Evolutionary conservation across 805 yeast species (phyloP).

Genomic region (Candida boleticola): DNA sequence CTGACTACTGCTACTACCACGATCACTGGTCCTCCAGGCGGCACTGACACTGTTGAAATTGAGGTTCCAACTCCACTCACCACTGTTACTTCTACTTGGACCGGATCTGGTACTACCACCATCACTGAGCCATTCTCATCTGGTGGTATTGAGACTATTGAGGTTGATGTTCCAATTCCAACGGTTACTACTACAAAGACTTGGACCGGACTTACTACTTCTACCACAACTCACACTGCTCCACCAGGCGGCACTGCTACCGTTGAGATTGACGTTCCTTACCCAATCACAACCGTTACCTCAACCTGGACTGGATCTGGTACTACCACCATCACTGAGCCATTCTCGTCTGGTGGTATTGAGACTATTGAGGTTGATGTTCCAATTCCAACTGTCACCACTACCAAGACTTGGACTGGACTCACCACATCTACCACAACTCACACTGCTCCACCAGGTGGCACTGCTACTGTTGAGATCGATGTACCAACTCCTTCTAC

Average conservation of each 20-base stretch:
- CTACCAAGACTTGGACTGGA: too few relatives aligned
- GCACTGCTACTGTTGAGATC: too few relatives aligned
- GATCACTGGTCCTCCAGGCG: slow-evolving; percentile 10
- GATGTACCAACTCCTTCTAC: too few relatives aligned
- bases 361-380: slow-evolving; percentile 6
- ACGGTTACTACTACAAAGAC: slow-evolving; percentile 7
- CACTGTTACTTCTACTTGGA: slow-evolving; percentile 3
- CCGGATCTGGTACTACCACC: slow-evolving; percentile 11
- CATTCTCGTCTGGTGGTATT: background rate
- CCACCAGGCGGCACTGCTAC: slow-evolving; percentile 12
- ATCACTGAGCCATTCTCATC: slow-evolving; percentile 7
- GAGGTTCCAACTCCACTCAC: slow-evolving; percentile 12
- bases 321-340: too few relatives aligned
- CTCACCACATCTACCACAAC: too few relatives aligned
- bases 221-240: slow-evolving; percentile 5
- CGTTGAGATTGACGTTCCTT: slow-evolving; percentile 14
- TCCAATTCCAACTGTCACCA: slow-evolving; percentile 5
- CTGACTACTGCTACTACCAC: slow-evolving; percentile 9
- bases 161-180: slow-evolving; percentile 17
- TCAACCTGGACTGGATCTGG: slow-evolving; percentile 13
- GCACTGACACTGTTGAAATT: slow-evolving; percentile 14
- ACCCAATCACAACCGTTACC: slow-evolving; percentile 12
- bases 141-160: slow-evolving; percentile 9
- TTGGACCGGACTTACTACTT: slow-evolving; percentile 9
- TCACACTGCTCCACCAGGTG: too few relatives aligned